A percentile compares a stretch with the other conserved stretches of the same genome.
Evolutionary conservation across 108 stramenopile species (phyloP).

Genomic region (Epipyxis sp.): DNA sequence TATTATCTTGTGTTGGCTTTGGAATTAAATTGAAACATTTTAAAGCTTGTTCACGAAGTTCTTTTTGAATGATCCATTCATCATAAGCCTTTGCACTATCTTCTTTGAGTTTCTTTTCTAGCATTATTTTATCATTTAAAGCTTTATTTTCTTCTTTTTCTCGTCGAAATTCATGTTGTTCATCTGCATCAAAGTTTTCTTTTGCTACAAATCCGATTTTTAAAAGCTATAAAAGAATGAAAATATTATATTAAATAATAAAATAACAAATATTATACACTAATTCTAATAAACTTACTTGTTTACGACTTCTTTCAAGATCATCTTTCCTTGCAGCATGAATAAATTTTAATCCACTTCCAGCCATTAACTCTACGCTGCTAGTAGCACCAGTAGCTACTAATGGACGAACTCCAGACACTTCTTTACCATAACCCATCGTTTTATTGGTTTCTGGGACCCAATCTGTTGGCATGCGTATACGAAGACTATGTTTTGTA

Average conservation of each 20-base stretch:
- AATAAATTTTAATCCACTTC: conserved; percentile 9
- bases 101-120: conserved; percentile 36
- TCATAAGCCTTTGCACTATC: conserved; percentile 50
- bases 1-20: neutral
- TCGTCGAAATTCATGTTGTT: neutral
- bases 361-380: conserved; percentile 5
- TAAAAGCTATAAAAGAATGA: neutral
- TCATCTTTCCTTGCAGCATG: conserved; percentile 16
- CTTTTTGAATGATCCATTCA: conserved; percentile 45
- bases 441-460: neutral
- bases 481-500: neutral
- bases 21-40: conserved; percentile 37
- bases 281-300: neutral
- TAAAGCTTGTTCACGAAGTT: conserved; percentile 40
- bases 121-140: conserved; percentile 25
- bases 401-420: neutral
- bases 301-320: conserved; percentile 23
- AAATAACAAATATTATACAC: no score
- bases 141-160: conserved; percentile 33
- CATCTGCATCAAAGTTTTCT: conserved; percentile 22
- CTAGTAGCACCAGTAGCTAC: neutral
- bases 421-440: neutral
- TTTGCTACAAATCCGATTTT: conserved; percentile 18
- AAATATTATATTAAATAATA: no score
- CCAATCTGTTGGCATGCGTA: neutral